Conservation (phyloP, 2,329 filamentous ascomycete genomes). For the Alternaria gaisen region DNA sequence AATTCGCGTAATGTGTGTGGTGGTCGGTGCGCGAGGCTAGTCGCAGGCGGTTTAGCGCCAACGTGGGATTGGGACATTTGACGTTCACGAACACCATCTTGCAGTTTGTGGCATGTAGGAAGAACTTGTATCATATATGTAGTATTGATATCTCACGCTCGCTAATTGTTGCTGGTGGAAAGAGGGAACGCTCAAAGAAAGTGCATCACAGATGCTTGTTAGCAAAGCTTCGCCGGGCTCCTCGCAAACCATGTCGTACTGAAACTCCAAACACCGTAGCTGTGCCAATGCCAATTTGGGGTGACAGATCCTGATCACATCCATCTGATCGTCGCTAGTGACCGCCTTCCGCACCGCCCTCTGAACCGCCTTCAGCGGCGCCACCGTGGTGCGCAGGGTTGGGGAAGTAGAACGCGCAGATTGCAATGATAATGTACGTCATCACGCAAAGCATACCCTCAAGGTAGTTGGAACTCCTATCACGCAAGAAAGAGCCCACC, state of each 20-base stretch:
- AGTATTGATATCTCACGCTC: slow-evolving; percentile 21
- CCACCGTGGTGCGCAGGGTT: slow-evolving; percentile 51
- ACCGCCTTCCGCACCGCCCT: slow-evolving; percentile 5
- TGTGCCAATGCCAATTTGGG: neutral
- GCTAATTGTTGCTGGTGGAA: slow-evolving; percentile 20
- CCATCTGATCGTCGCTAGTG: neutral
- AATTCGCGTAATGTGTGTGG: slow-evolving; percentile 34
- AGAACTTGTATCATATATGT: neutral
- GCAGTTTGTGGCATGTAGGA: neutral
- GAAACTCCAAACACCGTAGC: slow-evolving; percentile 8
- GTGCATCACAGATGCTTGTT: slow-evolving; percentile 19
- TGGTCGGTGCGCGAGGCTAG: slow-evolving; percentile 13
- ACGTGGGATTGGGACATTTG: neutral
- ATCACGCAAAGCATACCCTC: slow-evolving; percentile 84
- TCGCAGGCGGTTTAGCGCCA: neutral
- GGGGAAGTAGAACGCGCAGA: slow-evolving; percentile 70
- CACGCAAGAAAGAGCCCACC: slow-evolving; percentile 85
- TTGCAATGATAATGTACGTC: slow-evolving; percentile 70
- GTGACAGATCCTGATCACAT: neutral
- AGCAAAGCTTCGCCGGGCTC: neutral
- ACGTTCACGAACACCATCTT: neutral
- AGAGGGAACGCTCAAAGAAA: slow-evolving; percentile 6
- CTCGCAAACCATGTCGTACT: neutral
- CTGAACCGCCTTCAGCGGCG: slow-evolving; percentile 4
- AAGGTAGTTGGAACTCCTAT: slow-evolving; percentile 89